phyloP scores from a whole-genome alignment of 116 monocot species.

The Dioscorea cayenensis region DNA sequence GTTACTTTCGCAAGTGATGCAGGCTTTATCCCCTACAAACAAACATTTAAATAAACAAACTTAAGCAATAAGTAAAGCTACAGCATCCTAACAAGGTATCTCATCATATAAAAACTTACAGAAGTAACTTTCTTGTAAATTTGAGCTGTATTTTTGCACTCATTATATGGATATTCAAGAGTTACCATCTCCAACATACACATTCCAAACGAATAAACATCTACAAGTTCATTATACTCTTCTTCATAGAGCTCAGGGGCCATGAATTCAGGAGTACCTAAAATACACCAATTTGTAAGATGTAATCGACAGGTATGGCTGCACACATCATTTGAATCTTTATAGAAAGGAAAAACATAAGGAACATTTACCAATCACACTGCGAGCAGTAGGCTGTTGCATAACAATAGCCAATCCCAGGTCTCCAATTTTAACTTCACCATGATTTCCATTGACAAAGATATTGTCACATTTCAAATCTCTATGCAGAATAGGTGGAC shows the following conservation, averaged over 20 bases:
- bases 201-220: slow-evolving; percentile 95
- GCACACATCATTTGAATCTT: background rate
- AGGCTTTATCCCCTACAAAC: slow-evolving; percentile 51
- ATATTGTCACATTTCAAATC: slow-evolving; percentile 79
- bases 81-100: background rate
- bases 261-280: slow-evolving; percentile 95
- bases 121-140: slow-evolving; percentile 81
- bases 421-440: slow-evolving; percentile 76
- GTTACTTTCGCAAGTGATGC: slow-evolving; percentile 44
- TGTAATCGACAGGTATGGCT: background rate
- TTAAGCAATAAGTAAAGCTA: background rate
- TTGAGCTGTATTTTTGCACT: slow-evolving; percentile 83
- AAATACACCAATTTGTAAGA: background rate
- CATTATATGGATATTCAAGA: slow-evolving; percentile 85
- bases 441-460: slow-evolving; percentile 74
- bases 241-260: slow-evolving; percentile 90
- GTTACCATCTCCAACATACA: slow-evolving; percentile 89
- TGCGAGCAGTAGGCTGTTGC: slow-evolving; percentile 43
- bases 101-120: slow-evolving; percentile 32
- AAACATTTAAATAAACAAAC: background rate
- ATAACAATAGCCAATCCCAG: slow-evolving; percentile 59
- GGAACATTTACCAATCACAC: slow-evolving; percentile 47
- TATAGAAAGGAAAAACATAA: background rate
- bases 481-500: slow-evolving; percentile 68
- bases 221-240: slow-evolving; percentile 75